Evolutionary conservation across 345 rosid species (phyloP).

Genomic region (Boechera divaricarpa): DNA sequence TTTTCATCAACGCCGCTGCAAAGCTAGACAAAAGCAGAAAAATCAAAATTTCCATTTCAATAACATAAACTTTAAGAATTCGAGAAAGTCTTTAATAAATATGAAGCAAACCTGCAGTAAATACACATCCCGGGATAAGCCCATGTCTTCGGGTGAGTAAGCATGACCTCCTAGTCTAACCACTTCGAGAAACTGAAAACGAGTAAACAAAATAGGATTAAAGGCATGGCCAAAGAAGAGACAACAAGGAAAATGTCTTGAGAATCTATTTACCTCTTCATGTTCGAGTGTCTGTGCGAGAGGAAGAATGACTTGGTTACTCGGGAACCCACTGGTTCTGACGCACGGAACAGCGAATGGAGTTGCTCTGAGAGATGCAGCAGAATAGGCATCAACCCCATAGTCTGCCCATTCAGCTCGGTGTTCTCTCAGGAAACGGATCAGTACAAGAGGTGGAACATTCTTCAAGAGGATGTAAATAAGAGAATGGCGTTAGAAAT

Average conservation of each 20-base stretch:
- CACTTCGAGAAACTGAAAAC: conserved; percentile 79
- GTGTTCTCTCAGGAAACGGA: conserved; percentile 92
- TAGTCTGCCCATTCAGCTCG: conserved; percentile 99
- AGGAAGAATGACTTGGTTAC: conserved; percentile 89
- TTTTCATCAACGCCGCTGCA: conserved; percentile 95
- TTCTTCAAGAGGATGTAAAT: conserved; percentile 51
- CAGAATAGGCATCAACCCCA: conserved; percentile 84
- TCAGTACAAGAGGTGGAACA: conserved; percentile 89
- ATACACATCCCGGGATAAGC: conserved; percentile 87
- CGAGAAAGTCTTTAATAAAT: neutral
- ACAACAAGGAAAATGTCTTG: conserved; percentile 7
- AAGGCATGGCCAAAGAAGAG: conserved; percentile 8
- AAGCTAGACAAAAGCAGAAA: conserved; percentile 49
- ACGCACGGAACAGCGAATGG: conserved; percentile 83
- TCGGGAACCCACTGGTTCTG: conserved; percentile 82
- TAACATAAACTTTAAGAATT: neutral
- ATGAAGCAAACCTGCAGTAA: conserved; percentile 68
- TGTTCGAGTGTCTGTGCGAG: conserved; percentile 92
- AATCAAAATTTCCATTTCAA: neutral
- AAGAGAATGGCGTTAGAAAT: conserved; percentile 9
- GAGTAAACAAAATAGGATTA: neutral
- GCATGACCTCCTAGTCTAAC: conserved; percentile 92
- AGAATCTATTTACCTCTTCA: conserved; percentile 67
- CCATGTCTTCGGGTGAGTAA: conserved; percentile 81
- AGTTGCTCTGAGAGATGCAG: conserved; percentile 78